Base-by-base conservation (phyloP, 352 stramenopile genomes). In the Phytopythium sindhum region DNA sequence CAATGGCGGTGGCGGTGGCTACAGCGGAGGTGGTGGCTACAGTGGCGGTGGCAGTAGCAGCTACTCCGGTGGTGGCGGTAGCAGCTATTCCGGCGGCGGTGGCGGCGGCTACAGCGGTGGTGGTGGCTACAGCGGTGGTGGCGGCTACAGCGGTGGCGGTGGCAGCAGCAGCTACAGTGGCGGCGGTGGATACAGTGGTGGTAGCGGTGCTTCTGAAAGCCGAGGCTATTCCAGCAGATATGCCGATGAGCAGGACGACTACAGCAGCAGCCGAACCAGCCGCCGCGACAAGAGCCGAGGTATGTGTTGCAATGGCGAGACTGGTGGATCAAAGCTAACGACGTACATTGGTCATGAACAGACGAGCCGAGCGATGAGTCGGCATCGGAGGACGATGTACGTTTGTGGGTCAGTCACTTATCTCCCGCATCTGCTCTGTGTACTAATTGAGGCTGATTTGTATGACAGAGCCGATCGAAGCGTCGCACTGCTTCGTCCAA, bases 331-430 rank as follows among this genome's bases (percentile, higher is more conserved):
- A 23, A 47, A n/a, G 41, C 39, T 64, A 21, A 42, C 24, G 9
- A 37, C 48, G 19, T 33, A 8, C 26, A 48, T 19, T 50, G 28
- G 52, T 63, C 57, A 42, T 37, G 23, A 54, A 35, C 44, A 88
- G 77, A 84, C 47, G 78, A 91, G 33, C 67, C 63, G 55, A 84
- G 77, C 42, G 82, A 87, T 23, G 81, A 84, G 55, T 91, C 81
- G 4, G 84, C 88, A 29, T 95, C 86, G 1, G 84, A 92, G 37
- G 80, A 86, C 66, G 86, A 91, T 52, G 77, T 80, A 60, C 48
- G 66, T 65, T 19, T 5, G 37, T 1, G 15, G 15, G 17, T 10
- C 17, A 5, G n/a, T 42, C 9, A 4, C 33, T 19, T 6, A 12
- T 33, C 9, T 21, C 5, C 0, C 35, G 24, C 21, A 26, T 12